Conservation (phyloP, 352 stramenopile species). For the Blastocystis sp. region DNA sequence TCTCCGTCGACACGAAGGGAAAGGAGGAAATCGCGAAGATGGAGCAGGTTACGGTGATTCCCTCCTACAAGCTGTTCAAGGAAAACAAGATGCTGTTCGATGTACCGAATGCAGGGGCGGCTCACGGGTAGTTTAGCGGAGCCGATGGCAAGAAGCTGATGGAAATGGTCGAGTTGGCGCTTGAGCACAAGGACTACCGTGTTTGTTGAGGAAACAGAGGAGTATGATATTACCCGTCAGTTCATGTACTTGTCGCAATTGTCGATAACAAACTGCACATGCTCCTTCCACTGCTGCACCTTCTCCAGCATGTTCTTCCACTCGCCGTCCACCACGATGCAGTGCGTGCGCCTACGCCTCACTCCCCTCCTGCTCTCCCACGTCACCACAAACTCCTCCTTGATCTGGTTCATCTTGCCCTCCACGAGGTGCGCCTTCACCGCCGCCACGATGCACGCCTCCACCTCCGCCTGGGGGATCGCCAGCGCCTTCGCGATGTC, state of each 20-base stretch:
- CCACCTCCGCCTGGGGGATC: slow-evolving; percentile 5
- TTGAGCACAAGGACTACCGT: slow-evolving; percentile 19
- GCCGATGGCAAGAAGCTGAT: slow-evolving; percentile 11
- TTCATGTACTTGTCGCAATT: slow-evolving; percentile 40
- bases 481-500: slow-evolving; percentile 41
- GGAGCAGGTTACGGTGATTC: slow-evolving; percentile 17
- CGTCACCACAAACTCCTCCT: slow-evolving; percentile 61
- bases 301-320: slow-evolving; percentile 63
- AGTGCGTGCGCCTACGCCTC: slow-evolving; percentile 21
- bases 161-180: background rate
- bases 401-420: slow-evolving; percentile 57
- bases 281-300: slow-evolving; percentile 49
- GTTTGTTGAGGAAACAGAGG: background rate
- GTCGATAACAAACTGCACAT: slow-evolving; percentile 57
- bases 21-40: slow-evolving; percentile 6
- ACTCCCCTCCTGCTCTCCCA: background rate
- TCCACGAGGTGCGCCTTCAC: slow-evolving; percentile 31
- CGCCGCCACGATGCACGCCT: slow-evolving; percentile 28
- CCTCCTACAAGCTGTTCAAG: slow-evolving; percentile 42
- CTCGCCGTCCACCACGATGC: slow-evolving; percentile 49
- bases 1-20: background rate
- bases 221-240: background rate
- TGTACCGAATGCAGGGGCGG: background rate
- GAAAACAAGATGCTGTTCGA: background rate
- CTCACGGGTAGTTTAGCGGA: slow-evolving; percentile 11